Evolutionary conservation across 306 rosid genomes (phyloP), one percentile per base, ranked within the genome.

Genomic region (Pyrus communis): DNA sequence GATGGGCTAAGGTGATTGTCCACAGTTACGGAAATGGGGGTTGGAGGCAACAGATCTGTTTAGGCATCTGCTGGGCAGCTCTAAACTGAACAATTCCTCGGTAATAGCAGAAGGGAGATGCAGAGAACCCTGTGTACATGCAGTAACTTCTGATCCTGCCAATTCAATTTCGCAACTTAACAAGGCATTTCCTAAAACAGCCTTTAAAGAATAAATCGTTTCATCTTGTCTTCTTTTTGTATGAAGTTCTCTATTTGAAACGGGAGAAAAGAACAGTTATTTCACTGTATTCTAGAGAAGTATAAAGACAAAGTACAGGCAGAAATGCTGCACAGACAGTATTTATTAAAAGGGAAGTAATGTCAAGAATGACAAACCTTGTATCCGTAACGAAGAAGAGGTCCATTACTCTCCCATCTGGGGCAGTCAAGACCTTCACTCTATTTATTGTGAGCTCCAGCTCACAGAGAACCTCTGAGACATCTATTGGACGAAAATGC

Each of bases 341-440:
- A 11, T 25, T 51, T 27, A 78, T 67, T 35, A 8, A 31, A 40
- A 45, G 55, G 57, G 38, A n/a, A 33, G 15, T 9, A n/a, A 51
- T 19, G 66, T n/a, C 73, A 62, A 14, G 27, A 71, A 63, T 42
- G 71, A 80, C 84, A 66, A 66, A 88, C 90, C 93, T 88, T 45
- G 93, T 67, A 69, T 88, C 93, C 21, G 93, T 84, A 19, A 88
- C 59, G 55, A 88, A 88, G 69, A 88, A 80, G 71, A 88, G 90
- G 84, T 86, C 87, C 93, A 88, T 88, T 70, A 84, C 83, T 81
- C 75, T 82, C 76, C 87, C 87, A 79, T 88, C 90, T 0, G 93
- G 93, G 65, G 93, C 61, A 28, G 87, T 86, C 55, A 88, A 84
- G 69, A 88, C 84, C 80, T 88, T 88, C 79, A 88, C 90, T 80